These are phyloP conservation scores for Nemania sp. DNA, from an alignment of 2,329 filamentous ascomycete genomes.

Conservation along the genomic window DNA sequence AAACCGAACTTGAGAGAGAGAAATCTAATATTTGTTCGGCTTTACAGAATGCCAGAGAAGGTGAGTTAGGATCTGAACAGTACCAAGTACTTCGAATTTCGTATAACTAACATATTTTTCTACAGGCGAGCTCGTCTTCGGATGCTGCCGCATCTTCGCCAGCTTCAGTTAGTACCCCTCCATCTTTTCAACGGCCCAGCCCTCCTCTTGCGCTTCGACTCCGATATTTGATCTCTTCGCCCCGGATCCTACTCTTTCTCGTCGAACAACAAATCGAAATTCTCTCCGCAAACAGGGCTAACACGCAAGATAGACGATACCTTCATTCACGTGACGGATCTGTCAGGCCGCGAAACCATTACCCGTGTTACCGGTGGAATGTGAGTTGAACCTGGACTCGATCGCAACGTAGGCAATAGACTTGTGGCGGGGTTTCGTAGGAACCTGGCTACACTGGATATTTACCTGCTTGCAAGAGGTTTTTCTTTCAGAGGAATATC, in stretches of 20 bases:
- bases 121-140: slow-evolving; percentile 95
- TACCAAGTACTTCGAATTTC: neutral
- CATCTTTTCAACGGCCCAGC: slow-evolving; percentile 1
- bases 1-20: neutral
- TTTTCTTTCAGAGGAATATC: neutral
- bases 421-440: neutral
- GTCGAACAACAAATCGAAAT: neutral
- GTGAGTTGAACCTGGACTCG: slow-evolving; percentile 27
- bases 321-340: slow-evolving; percentile 99
- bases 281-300: slow-evolving; percentile 11
- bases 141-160: slow-evolving; percentile 97
- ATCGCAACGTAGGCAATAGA: neutral
- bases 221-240: neutral
- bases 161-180: slow-evolving; percentile 70
- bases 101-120: slow-evolving; percentile 44
- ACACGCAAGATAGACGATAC: slow-evolving; percentile 68
- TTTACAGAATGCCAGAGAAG: slow-evolving; percentile 83
- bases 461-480: neutral
- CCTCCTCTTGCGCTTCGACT: neutral
- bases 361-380: slow-evolving; percentile 99
- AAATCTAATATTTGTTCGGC: slow-evolving; percentile 32
- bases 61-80: slow-evolving; percentile 63
- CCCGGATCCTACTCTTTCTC: neutral
- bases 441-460: slow-evolving; percentile 1
- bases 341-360: slow-evolving; percentile 97